phyloP scores from a whole-genome alignment of 225 moss, liverwort and hornwort species.

The Marchantia polymorpha region DNA sequence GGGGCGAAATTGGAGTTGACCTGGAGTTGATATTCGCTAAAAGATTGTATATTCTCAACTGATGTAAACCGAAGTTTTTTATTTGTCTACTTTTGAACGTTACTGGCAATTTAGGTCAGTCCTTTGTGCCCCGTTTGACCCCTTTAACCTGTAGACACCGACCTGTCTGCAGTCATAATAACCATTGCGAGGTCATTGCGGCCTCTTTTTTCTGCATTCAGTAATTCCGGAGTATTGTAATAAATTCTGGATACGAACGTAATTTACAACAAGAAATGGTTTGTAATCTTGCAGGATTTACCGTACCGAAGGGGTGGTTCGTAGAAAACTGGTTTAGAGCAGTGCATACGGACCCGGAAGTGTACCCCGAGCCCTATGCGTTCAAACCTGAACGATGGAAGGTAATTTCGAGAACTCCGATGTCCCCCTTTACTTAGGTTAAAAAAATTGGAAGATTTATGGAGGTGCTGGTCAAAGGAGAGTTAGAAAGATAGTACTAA shows the following conservation, averaged over 20 bases:
- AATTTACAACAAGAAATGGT: neutral
- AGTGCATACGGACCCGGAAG: constrained; percentile 30
- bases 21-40: neutral
- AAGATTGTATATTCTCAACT: neutral
- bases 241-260: neutral
- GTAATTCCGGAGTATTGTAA: neutral
- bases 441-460: too few species aligned
- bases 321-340: constrained; percentile 26
- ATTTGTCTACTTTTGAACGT: too few species aligned
- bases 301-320: constrained; percentile 32
- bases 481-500: neutral
- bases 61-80: too few species aligned
- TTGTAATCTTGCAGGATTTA: constrained; percentile 20
- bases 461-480: too few species aligned
- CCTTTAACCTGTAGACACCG: too few species aligned
- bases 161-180: too few species aligned
- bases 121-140: too few species aligned
- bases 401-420: constrained; percentile 6
- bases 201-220: neutral
- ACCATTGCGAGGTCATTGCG: neutral
- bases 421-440: too few species aligned
- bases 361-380: constrained; percentile 27
- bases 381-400: constrained; percentile 39
- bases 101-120: neutral
- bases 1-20: too few species aligned